Conservation (phyloP, 169 alveolate genomes). For the Plasmodium inui region DNA sequence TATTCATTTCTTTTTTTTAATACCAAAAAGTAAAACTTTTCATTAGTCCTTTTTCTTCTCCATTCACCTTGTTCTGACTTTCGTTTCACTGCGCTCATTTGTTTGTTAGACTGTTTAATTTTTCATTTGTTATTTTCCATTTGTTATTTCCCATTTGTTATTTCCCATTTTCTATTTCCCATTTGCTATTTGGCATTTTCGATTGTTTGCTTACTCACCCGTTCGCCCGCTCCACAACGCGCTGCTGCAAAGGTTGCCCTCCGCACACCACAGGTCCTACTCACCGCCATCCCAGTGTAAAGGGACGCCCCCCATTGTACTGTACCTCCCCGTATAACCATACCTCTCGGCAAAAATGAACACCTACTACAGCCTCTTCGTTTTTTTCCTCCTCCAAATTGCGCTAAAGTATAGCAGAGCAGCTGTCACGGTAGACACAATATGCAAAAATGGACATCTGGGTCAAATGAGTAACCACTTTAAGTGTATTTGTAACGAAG, state of each 20-base stretch:
- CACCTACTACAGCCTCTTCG: slow-evolving; percentile 26
- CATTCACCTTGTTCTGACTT: not conserved
- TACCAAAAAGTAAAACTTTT: not conserved
- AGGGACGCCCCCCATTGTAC: not conserved
- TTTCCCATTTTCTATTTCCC: not conserved
- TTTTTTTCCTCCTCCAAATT: slow-evolving; percentile 15
- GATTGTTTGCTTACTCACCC: not conserved
- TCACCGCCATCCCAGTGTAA: not conserved
- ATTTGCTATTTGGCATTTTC: not conserved
- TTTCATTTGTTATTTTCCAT: not conserved
- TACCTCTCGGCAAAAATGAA: slow-evolving; percentile 32
- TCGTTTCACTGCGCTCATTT: not conserved
- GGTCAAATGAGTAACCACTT: slow-evolving; percentile 65
- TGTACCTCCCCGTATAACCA: not conserved
- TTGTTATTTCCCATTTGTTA: no score
- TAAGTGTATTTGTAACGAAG: slow-evolving; percentile 36
- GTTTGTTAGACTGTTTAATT: not conserved
- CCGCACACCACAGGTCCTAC: not conserved
- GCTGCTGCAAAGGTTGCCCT: not conserved
- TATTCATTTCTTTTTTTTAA: not conserved
- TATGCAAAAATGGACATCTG: slow-evolving; percentile 39
- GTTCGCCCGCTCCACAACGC: not conserved
- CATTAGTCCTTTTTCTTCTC: not conserved
- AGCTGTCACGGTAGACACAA: slow-evolving; percentile 15
- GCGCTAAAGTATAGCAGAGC: slow-evolving; percentile 24